Evolutionary conservation across 441 rosid genomes (phyloP), one percentile per base, ranked within the genome.

Genomic region (Arabidopsis hybrid): DNA sequence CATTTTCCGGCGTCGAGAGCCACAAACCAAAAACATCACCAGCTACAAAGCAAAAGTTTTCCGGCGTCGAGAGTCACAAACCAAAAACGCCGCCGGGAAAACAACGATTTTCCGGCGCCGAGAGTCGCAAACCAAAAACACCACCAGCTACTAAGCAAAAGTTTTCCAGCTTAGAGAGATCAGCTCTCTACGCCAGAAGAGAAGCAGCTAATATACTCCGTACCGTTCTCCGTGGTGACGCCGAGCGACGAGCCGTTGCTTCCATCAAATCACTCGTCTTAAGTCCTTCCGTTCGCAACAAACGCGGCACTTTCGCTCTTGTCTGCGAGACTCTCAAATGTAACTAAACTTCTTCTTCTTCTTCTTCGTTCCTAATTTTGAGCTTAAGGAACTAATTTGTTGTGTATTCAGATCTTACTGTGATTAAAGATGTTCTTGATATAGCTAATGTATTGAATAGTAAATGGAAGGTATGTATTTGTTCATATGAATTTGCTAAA

Each of bases 251-350:
- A 70, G 97, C 97, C 58, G 82, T 81, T 12, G 91, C 84, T 43
- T 87, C 97, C 68, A 88, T 95, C 53, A 92, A 95, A 72, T 82
- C 99, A 11, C 93, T 92, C 60, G 91, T 94, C 68, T 90, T 90
- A 29, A 80, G 87, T 73, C 97, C 94, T 60, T 80, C 94, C 17
- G 84, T 91, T 42, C 84, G 78, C 57, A 95, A 95, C 86, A 95
- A 95, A 78, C 86, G 79, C 64, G 97, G 88, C 52, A 95, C 97
- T 63, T 87, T 83, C 71, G 97, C 99, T 81, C 86, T 95, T 50
- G 99, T 94, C 62, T 94, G 97, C 80, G 88, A 94, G 72, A 94
- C 99, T 12, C 91, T 94, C 43, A 92, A 92, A 77, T 79, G 97
- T 94, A 81, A 36, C 9, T 12, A 10, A 74, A 75, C 47, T 65